Base-by-base conservation (phyloP, 202 grass and related monocot species). In the Hordeum pubiflorum region DNA sequence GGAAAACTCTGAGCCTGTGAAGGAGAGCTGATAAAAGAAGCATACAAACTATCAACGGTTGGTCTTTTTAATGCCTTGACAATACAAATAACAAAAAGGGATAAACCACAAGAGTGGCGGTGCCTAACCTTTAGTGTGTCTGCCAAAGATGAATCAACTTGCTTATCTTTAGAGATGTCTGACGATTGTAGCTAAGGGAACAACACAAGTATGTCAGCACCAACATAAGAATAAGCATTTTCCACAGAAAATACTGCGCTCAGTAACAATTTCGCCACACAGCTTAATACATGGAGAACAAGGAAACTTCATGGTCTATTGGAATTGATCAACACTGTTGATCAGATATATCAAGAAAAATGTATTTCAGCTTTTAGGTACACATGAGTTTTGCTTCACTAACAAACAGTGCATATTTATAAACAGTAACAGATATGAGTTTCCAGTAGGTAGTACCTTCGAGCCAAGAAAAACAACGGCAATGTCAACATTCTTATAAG, bases 381-480 rank as follows among this genome's bases (percentile, higher is more conserved):
- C 46, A 27, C 40, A 22, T 26, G 26, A 37, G n/a, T 27, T 70
- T 20, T 59, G 46, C 31, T 38, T 54, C 3, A 29, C 21, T 10
- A 77, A 32, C 18, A 78, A 44, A 31, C 32, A 72, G 26, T 78
- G 11, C 38, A 44, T 64, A 70, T 58, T 26, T 26, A 14, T 20
- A 32, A 80, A 23, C 11, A 82, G 4, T 58, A 69, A 15, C n/a
- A 54, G 82, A 46, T 63, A 79, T 52, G 34, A 74, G 8, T 27
- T 33, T 36, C 7, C 63, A 65, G 36, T 62, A 67, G 24, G 29
- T 71, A 29, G 44, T 88, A 97, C 94, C 91, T 92, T 92, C 62
- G 82, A 90, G 62, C 91, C 94, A 85, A 97, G 48, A 60, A 94
- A 97, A 77, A 97, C 68, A 83, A 97, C 24, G 18, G 85, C 94